These are phyloP conservation scores for Malassezia arunalokei DNA, from an alignment of 1,284 basidiomycete species.

Conservation along the genomic window DNA sequence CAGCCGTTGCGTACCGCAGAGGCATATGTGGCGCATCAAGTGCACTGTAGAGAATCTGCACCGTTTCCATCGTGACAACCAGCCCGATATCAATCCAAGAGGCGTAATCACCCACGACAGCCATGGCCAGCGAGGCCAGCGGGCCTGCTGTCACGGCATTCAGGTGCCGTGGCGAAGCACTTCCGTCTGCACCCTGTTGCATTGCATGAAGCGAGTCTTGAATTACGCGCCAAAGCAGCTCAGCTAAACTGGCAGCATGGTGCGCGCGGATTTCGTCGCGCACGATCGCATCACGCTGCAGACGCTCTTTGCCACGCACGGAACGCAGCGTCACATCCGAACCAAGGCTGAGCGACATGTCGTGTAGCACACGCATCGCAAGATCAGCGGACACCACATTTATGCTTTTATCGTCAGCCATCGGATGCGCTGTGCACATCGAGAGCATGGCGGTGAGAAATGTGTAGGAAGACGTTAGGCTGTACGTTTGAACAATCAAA, in stretches of 20 bases:
- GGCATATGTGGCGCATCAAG: slow-evolving; percentile 52
- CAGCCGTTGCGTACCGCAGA: slow-evolving; percentile 64
- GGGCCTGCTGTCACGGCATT: slow-evolving; percentile 57
- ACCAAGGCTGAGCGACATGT: slow-evolving; percentile 41
- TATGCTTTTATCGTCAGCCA: slow-evolving; percentile 66
- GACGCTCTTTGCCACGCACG: slow-evolving; percentile 35
- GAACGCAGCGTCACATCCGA: slow-evolving; percentile 41
- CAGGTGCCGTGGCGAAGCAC: slow-evolving; percentile 49
- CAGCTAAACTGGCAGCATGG: slow-evolving; percentile 71
- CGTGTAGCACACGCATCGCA: slow-evolving; percentile 40
- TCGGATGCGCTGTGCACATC: slow-evolving; percentile 47
- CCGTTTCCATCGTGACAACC: slow-evolving; percentile 78
- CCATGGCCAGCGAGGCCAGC: slow-evolving; percentile 73
- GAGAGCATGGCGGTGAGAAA: slow-evolving; percentile 52
- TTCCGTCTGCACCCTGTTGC: slow-evolving; percentile 45
- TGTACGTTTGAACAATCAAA: slow-evolving; percentile 81
- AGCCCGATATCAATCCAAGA: slow-evolving; percentile 97
- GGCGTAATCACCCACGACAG: slow-evolving; percentile 84
- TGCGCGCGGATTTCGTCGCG: slow-evolving; percentile 41
- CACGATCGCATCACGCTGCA: slow-evolving; percentile 40
- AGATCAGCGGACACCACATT: slow-evolving; percentile 72
- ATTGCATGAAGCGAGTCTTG: slow-evolving; percentile 53
- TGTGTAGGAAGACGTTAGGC: slow-evolving; percentile 67
- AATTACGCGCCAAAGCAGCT: slow-evolving; percentile 72
- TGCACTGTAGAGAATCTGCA: slow-evolving; percentile 71